A percentile compares a stretch with the other conserved stretches of the same genome.
phyloP scores from a whole-genome alignment of 768 basidiomycete species.

The Fistulinella prunicolor region DNA sequence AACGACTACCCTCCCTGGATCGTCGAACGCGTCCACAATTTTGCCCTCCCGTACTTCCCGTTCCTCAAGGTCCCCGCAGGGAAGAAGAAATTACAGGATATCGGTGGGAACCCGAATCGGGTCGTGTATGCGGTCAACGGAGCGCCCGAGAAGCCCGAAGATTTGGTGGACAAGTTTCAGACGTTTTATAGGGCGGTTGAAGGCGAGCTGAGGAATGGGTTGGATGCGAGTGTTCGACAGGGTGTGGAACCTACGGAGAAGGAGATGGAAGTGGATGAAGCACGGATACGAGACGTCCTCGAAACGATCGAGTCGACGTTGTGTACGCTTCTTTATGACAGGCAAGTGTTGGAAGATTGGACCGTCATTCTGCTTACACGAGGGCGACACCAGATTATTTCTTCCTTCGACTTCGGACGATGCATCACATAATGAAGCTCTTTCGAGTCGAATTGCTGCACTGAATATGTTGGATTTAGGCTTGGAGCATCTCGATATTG shows the following conservation, averaged over 20 bases:
- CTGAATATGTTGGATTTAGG: conserved; percentile 88
- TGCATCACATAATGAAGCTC: conserved; percentile 81
- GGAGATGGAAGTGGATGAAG: conserved; percentile 37
- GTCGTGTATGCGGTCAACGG: no score
- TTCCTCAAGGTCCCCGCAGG: no score
- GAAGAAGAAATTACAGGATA: no score
- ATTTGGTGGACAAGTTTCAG: no score
- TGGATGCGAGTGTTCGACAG: conserved; percentile 14
- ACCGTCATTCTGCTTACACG: not conserved
- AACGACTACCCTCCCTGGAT: no score
- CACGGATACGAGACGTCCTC: conserved; percentile 55
- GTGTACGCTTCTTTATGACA: conserved; percentile 78
- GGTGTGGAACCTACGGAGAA: conserved; percentile 11
- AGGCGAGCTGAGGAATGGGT: no score
- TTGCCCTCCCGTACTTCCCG: no score
- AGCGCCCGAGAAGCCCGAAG: no score
- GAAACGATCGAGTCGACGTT: conserved; percentile 73
- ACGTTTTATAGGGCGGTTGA: conserved; percentile 73
- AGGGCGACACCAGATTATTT: conserved; percentile 59
- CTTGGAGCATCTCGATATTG: conserved; percentile 86
- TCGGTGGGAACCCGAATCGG: no score
- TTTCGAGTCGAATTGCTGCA: conserved; percentile 86
- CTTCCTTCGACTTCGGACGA: conserved; percentile 74
- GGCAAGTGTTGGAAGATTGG: conserved; percentile 38
- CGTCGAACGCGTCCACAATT: no score